phyloP scores from a whole-genome alignment of 2,329 filamentous ascomycete genomes.

The Venturia oleaginea region DNA sequence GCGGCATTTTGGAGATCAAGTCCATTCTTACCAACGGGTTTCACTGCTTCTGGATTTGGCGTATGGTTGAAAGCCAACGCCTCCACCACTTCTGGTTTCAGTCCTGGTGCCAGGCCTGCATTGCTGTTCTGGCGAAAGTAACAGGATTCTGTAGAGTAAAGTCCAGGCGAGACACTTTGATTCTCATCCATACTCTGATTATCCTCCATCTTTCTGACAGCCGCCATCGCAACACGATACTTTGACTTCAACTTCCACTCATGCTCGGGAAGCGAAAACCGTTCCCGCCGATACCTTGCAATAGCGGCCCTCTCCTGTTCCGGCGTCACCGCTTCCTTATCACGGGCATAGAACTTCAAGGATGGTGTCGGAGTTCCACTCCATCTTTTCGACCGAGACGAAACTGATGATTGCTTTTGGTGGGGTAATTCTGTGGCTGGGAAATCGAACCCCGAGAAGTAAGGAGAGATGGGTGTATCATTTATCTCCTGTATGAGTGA shows the following conservation, averaged over 20 bases:
- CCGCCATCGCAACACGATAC: neutral
- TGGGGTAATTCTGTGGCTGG: neutral
- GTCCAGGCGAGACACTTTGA: neutral
- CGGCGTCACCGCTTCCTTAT: neutral
- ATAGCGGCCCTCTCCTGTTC: neutral
- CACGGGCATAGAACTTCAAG: neutral
- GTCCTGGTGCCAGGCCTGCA: neutral
- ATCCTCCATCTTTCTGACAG: neutral
- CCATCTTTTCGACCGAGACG: neutral
- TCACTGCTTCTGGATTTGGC: neutral
- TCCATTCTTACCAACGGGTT: neutral
- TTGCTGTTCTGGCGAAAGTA: neutral
- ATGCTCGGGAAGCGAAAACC: neutral
- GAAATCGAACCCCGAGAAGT: neutral
- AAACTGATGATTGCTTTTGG: neutral
- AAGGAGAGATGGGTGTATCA: neutral
- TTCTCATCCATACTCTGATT: no score
- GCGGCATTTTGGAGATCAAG: neutral
- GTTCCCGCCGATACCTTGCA: neutral
- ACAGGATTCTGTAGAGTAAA: neutral
- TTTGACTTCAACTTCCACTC: neutral
- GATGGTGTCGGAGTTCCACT: neutral
- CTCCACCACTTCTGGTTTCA: neutral
- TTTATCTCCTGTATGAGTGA: neutral
- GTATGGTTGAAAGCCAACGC: neutral